Conservation (phyloP, 2,329 filamentous ascomycete genomes). For the Aulographum hederae region DNA sequence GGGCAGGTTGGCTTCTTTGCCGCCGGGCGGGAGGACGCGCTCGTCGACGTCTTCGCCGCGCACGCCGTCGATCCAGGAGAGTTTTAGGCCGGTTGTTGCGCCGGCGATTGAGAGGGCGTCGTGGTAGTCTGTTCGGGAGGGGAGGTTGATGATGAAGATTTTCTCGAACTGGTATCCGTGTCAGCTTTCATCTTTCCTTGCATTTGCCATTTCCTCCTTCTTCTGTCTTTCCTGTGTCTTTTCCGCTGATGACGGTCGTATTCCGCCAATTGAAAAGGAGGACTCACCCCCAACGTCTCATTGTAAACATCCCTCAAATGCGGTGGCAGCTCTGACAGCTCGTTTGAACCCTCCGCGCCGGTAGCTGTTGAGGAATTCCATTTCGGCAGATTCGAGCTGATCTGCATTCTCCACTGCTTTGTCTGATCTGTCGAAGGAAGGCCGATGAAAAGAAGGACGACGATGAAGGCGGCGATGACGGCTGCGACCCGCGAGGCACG, state of each 20-base stretch:
- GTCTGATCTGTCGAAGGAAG: background rate
- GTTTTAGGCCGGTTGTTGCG: slow-evolving; percentile 21
- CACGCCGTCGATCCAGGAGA: slow-evolving; percentile 27
- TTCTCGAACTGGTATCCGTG: slow-evolving; percentile 21
- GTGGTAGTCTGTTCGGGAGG: slow-evolving; percentile 29
- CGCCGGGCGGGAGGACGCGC: slow-evolving; percentile 22
- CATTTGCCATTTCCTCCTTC: no score
- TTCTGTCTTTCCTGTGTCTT: background rate
- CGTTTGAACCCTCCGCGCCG: no score
- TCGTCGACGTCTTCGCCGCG: slow-evolving; percentile 20
- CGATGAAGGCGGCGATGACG: background rate
- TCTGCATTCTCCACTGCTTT: background rate
- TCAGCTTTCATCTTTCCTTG: background rate
- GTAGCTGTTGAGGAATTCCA: no score
- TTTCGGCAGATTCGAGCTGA: background rate
- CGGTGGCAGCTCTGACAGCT: background rate
- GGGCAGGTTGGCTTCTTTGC: slow-evolving; percentile 9
- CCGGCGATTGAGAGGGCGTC: slow-evolving; percentile 28
- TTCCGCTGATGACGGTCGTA: no score
- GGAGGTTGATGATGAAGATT: slow-evolving; percentile 28
- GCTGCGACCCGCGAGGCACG: background rate
- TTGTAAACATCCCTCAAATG: slow-evolving; percentile 1
- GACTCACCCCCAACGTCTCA: slow-evolving; percentile 1
- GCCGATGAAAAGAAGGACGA: background rate
- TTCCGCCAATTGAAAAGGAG: no score